A percentile compares a stretch with the other conserved stretches of the same genome.
Evolutionary conservation across 2,329 filamentous ascomycete genomes (phyloP).

Genomic region (Periglandula ipomoeae): DNA sequence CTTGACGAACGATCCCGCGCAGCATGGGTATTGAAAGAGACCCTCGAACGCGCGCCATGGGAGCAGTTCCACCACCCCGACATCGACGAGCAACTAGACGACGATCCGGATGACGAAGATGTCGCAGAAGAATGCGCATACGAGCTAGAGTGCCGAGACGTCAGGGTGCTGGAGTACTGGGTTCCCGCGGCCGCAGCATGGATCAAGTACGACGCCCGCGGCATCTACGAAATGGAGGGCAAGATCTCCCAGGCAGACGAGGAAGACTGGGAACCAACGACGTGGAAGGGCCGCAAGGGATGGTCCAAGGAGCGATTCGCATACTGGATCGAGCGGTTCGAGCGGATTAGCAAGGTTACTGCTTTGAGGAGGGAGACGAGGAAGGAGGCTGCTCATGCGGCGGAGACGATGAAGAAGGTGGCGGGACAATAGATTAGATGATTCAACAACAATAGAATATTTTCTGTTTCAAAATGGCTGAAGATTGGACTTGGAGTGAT

Average conservation of each 20-base stretch:
- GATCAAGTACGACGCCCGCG: not conserved
- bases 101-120: not conserved
- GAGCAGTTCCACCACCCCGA: constrained; percentile 4
- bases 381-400: not conserved
- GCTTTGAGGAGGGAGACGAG: not conserved
- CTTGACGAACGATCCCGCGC: not conserved
- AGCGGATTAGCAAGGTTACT: not conserved
- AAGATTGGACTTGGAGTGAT: too few species aligned
- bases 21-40: constrained; percentile 2
- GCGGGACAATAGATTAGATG: not conserved
- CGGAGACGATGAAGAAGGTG: not conserved
- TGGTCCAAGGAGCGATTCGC: not conserved
- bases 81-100: constrained; percentile 2
- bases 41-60: constrained; percentile 1
- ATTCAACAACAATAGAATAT: too few species aligned
- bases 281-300: not conserved
- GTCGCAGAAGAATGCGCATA: constrained; percentile 1
- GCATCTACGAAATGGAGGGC: not conserved
- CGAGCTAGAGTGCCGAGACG: constrained; percentile 5
- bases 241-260: not conserved
- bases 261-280: not conserved
- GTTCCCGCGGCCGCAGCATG: constrained; percentile 2
- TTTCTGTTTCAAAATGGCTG: too few species aligned
- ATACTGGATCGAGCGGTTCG: not conserved
- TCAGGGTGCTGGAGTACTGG: constrained; percentile 4